Evolutionary conservation across 1,284 basidiomycete genomes (phyloP), one percentile per base, ranked within the genome.

Genomic region (Takashimella tepidaria): DNA sequence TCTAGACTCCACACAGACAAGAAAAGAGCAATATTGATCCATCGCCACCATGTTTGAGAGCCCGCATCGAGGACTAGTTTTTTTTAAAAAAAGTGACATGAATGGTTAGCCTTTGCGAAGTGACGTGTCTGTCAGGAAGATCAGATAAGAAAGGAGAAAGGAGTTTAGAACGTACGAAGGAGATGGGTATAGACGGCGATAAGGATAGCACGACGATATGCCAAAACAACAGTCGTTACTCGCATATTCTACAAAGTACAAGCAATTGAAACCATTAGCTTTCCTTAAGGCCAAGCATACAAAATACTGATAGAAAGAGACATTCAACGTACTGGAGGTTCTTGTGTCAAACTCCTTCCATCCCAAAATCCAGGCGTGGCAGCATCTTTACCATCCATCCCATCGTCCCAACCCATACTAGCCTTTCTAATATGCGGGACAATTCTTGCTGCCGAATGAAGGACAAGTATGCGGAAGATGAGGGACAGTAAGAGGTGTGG

Each of bases 361-460:
- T 74, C 72, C 70, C 72, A 75, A 60, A 73, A 74, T 20, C 62
- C 65, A 19, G 63, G 63, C 2, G 55, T 52, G 5, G 58, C 59
- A 21, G 54, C 63, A 21, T 50, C 54, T 22, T 42, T 46, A 41
- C 56, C 58, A 16, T 52, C 53, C 50, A 61, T 53, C 37, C 57
- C 60, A 51, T 72, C 70, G 43, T 72, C 72, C 69, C 70, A 77
- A 1, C 73, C 73, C 22, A 66, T 61, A 31, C 68, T 67, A 8
- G 59, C 54, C 77, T 83, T 51, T 79, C 85, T 47, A 83, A 90
- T 73, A 79, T 80, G 64, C 84, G 85, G 77, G 80, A 85, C 73
- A 61, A 95, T 89, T 45, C 84, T 82, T 8, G 89, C 89, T 2
- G 90, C 90, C 51, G 88, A 79, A 61, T 93, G 88, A n/a, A 95